Base-by-base conservation (phyloP, 208 protist genomes). In the Acanthamoeba divionensis region DNA sequence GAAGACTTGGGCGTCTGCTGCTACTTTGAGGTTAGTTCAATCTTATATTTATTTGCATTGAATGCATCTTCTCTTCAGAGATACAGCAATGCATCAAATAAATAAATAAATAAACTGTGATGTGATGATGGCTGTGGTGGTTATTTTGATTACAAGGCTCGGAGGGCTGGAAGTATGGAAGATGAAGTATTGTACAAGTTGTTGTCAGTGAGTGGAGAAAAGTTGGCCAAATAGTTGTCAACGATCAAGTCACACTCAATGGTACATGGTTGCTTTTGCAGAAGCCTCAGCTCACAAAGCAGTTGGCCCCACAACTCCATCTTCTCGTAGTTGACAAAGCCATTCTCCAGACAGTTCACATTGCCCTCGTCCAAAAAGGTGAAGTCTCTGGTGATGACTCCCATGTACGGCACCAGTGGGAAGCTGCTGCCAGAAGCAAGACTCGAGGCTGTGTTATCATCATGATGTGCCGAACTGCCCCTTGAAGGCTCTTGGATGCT, bases 121-220 rank as follows among this genome's bases (percentile, higher is more conserved):
- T n/a, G n/a, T n/a, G n/a, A n/a, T n/a, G n/a, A n/a, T n/a, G n/a
- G n/a, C n/a, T n/a, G 36, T 41, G 36, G 36, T 41, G 36, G 1
- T 41, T 1, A 41, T 41, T 1, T 41, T 41, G 36, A 41, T 41
- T 41, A 41, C 36, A 41, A 41, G 36, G 36, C 36, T 41, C 36
- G 36, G 5, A 41, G 36, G 36, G 36, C 36, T 41, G 36, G 71
- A 29, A 80, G 71, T 21, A 80, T 80, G 71, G 71, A 80, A 50
- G 71, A 80, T n/a, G 71, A 80, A 12, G 71, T 80, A 50, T 80
- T n/a, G 71, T 80, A 80, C 47, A 80, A 45, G 45, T 80, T 80
- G 71, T 80, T 80, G 47, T 80, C 71, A 33, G 71, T 80, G 10
- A 80, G 71, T 50, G 71, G 71, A 12, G 71, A 80, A 50, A 80